Evolutionary conservation across 2,329 filamentous ascomycete genomes (phyloP), one percentile per base, ranked within the genome.

Genomic region (Penicillium sp.): DNA sequence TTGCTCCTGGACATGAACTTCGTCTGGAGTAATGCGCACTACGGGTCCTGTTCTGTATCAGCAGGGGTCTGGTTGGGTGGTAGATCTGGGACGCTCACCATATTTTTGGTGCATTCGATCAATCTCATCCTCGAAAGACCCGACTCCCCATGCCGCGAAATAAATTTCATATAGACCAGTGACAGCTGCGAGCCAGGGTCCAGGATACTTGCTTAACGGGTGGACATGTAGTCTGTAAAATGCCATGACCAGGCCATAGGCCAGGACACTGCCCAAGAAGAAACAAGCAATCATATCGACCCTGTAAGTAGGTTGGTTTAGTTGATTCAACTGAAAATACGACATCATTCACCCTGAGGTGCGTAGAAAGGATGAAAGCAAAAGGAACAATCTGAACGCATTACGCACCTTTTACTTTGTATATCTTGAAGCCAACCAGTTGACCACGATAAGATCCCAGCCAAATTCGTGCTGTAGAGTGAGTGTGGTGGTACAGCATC

Each of bases 201-300:
- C 64, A 1, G 64, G 63, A 46, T 60, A 63, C 48, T 39, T 59
- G 43, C 58, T 64, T 2, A 67, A 52, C 16, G 64, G 57, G 21
- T 67, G 64, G 16, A 66, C 52, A 48, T 63, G 51, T n/a, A 67
- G 58, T n/a, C 63, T 63, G 41, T 66, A 66, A 27, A 67, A 31
- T n/a, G 48, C 29, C 39, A 58, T 60, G 26, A 65, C 57, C 29
- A 66, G 44, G 44, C 50, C 52, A 43, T 66, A 66, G 52, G 64
- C 58, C 48, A 67, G 21, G 5, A 56, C 46, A 52, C 63, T 66
- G n/a, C 64, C 64, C 7, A 66, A 33, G 5, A 66, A 29, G 41
- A 67, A 66, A 27, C 22, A 65, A n/a, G 39, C 49, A 44, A 63
- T 52, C 63, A 66, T 64, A 24, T 27, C 57, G 43, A 33, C 46